Evolutionary conservation across 768 basidiomycete species (phyloP).

Genomic region (Gloeostereum incarnatum): DNA sequence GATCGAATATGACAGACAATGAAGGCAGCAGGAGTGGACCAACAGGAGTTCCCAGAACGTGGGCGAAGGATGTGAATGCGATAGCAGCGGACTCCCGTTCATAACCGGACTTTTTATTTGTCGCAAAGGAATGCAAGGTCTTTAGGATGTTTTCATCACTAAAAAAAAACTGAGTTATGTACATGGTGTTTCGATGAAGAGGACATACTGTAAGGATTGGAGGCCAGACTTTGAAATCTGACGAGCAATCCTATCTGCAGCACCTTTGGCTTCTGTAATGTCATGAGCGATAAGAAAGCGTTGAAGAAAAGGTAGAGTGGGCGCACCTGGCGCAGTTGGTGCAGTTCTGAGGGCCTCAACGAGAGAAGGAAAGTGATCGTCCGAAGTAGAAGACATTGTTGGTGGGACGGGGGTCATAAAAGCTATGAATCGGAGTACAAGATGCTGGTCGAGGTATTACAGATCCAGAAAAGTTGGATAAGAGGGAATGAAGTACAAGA

Average conservation of each 20-base stretch:
- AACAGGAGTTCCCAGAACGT: slow-evolving; percentile 55
- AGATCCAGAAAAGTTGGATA: slow-evolving; percentile 6
- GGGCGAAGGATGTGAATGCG: slow-evolving; percentile 68
- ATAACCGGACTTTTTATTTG: slow-evolving; percentile 81
- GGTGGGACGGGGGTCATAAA: slow-evolving; percentile 52
- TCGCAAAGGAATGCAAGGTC: slow-evolving; percentile 58
- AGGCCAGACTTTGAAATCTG: slow-evolving; percentile 58
- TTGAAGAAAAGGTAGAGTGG: slow-evolving; percentile 1
- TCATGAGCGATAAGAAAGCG: slow-evolving; percentile 7
- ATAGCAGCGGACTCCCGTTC: slow-evolving; percentile 85
- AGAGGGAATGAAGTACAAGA: slow-evolving; percentile 1
- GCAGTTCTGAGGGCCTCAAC: slow-evolving; percentile 45
- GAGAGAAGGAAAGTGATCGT: slow-evolving; percentile 34
- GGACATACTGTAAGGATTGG: slow-evolving; percentile 46
- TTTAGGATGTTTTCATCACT: slow-evolving; percentile 58
- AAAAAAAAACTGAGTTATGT: slow-evolving; percentile 3
- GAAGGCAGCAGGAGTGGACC: slow-evolving; percentile 73
- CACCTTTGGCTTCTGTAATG: slow-evolving; percentile 69
- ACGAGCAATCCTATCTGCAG: slow-evolving; percentile 72
- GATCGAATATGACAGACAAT: slow-evolving; percentile 69
- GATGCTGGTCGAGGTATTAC: slow-evolving; percentile 15
- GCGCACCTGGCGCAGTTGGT: slow-evolving; percentile 52
- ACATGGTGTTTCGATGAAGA: slow-evolving; percentile 2
- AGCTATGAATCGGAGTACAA: slow-evolving; percentile 10
- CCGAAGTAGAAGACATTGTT: slow-evolving; percentile 33